Base-by-base conservation (phyloP, 2,329 filamentous ascomycete species). In the Aspergillus fijiensis region DNA sequence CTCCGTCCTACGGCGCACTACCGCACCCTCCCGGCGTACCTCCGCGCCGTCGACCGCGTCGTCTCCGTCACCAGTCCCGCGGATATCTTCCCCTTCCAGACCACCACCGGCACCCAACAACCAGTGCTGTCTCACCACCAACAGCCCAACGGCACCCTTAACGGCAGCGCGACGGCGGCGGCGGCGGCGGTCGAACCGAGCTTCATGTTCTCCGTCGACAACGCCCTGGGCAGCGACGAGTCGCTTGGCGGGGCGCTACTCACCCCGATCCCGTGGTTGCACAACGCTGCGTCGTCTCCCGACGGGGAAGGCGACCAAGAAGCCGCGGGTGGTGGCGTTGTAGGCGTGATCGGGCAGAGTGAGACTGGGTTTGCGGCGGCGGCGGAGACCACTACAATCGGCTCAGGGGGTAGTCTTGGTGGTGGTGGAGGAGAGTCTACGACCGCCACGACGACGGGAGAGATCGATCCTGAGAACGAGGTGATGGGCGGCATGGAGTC, bases 251-350 rank as follows among this genome's bases (percentile, higher is more conserved):
- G 95, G 6, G 95, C 95, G 0, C 81, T 97, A 19, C 81, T 99
- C 53, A 98, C 94, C 1, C 95, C 94, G 0, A 98, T 99, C 59
- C 91, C 93, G 0, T 99, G 95, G 95, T 80, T 98, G 54, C 82
- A 71, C 60, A 74, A 76, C 67, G 51, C 66, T 49, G 56, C 67
- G 35, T 72, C 67, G 39, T 72, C 72, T 1, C 68, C 74, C 1
- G 73, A 69, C 19, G 65, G 62, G 29, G 72, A 68, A 16, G 61
- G 62, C 14, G 60, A 58, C 21, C 45, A 47, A n/a, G 49, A 45
- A 19, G 4, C n/a, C 3, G 39, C 16, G 4, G n/a, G 14, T 16
- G 39, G 39, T 2, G n/a, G n/a, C 16, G 14, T 9, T 19, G 39
- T 19, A 27, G 53, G 53, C 16, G 14, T 35, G 5, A 16, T 35